These are phyloP conservation scores for Knufia fluminis DNA, from an alignment of 2,329 filamentous ascomycete species.

Conservation along the genomic window DNA sequence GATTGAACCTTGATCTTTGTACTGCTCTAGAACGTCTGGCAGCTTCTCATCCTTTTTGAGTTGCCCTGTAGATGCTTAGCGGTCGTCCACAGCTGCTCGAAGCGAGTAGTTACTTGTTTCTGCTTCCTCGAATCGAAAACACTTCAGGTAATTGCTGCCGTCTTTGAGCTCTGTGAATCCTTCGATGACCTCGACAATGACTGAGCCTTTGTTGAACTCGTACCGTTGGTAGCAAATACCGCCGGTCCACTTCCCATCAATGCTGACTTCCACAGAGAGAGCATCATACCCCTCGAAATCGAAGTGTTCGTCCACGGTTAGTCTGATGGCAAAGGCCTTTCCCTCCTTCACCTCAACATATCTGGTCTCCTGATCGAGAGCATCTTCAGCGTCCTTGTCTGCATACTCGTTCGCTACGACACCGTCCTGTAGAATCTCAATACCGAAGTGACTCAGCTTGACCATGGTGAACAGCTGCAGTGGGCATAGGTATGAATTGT, in stretches of 20 bases:
- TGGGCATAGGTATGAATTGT: constrained; percentile 18
- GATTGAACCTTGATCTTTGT: neutral
- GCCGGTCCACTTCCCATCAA: neutral
- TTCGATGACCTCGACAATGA: neutral
- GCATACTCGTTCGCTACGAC: neutral
- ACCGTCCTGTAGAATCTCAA: neutral
- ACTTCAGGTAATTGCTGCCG: neutral
- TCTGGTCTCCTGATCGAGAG: neutral
- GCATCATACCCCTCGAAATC: neutral
- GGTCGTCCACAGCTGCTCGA: neutral
- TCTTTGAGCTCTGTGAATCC: neutral
- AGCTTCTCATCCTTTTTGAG: neutral
- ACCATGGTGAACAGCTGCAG: constrained; percentile 24
- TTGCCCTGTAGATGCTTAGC: neutral
- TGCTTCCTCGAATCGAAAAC: neutral
- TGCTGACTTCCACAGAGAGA: neutral
- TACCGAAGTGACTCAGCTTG: neutral
- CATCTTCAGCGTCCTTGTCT: neutral
- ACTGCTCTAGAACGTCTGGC: neutral
- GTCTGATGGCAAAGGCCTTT: neutral
- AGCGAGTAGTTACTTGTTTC: neutral
- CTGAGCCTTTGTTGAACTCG: neutral
- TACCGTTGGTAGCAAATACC: neutral
- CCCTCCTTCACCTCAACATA: neutral
- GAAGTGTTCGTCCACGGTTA: neutral